These are phyloP conservation scores for Xylaria acuta DNA, from an alignment of 495 filamentous ascomycete genomes.

Conservation along the genomic window DNA sequence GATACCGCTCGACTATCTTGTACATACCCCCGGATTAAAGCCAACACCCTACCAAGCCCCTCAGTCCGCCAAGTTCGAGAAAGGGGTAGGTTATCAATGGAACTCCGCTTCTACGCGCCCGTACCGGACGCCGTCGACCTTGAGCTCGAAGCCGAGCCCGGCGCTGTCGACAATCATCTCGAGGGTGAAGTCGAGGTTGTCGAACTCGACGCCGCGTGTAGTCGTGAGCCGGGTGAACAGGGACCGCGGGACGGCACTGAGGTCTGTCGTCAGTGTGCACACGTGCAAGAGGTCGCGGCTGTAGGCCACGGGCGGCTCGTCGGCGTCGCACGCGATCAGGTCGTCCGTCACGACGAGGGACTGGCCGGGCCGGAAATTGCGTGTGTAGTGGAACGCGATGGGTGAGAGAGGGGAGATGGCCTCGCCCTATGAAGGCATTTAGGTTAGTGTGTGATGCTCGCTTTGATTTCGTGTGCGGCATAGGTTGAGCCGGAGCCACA, in stretches of 20 bases:
- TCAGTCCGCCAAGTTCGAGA: not conserved
- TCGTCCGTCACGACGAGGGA: constrained; percentile 73
- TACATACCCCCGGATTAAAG: not conserved
- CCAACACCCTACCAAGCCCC: not conserved
- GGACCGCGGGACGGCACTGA: constrained; percentile 69
- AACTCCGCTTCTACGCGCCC: constrained; percentile 75
- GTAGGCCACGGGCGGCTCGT: constrained; percentile 65
- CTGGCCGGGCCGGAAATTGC: constrained; percentile 74
- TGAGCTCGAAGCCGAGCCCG: constrained; percentile 72
- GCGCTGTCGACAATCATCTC: constrained; percentile 79
- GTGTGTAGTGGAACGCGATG: constrained; percentile 78
- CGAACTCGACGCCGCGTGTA: constrained; percentile 74
- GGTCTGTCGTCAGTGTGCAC: constrained; percentile 77
- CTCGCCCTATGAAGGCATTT: constrained; percentile 57
- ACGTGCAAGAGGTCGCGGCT: constrained; percentile 65
- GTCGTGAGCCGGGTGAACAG: constrained; percentile 72
- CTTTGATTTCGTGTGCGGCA: constrained; percentile 11
- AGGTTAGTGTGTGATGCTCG: constrained; percentile 17
- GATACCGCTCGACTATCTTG: not conserved
- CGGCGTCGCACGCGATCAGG: constrained; percentile 71
- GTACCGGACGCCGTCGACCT: constrained; percentile 75
- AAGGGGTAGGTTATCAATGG: constrained; percentile 45
- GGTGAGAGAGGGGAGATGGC: constrained; percentile 70
- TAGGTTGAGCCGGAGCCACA: not conserved
- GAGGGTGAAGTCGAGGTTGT: constrained; percentile 76